Evolutionary conservation across 805 yeast genomes (phyloP), one percentile per base, ranked within the genome.

Genomic region (Metschnikowia henanensis): DNA sequence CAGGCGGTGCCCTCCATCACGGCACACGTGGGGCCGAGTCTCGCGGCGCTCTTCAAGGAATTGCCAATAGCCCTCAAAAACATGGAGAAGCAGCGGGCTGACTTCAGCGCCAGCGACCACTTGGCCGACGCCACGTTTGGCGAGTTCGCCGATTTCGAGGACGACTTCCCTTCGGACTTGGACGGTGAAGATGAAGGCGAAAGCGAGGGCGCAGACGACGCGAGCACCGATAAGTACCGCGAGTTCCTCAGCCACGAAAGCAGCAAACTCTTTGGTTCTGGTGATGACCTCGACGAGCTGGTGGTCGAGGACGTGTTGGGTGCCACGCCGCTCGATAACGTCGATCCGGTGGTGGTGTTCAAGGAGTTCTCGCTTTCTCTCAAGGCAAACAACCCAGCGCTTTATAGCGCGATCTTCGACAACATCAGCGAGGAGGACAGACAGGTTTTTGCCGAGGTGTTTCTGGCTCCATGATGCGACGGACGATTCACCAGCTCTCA

Each of bases 41-140:
- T 87, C n/a, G 70, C 83, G 0, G 53, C 59, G 3, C 62, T 84
- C 28, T 61, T 90, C 42, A 76, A 72, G 17, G 75, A 73, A 39
- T 72, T 89, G 35, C 97, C 98, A 2, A 68, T 58, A 1, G 96
- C 97, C 0, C 76, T 87, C 30, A 75, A 74, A 39, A 72, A 75
- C 16, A 68, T 87, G 51, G 91, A 82, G 44, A 81, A 76, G 55
- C 77, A 79, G 55, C 73, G 89, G 46, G 77, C 75, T 52, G 78
- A 76, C 38, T 86, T 75, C 52, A 73, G 58, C 39, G 57, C 52
- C 7, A 55, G 63, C 7, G 73, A 65, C 42, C 59, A 51, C 49
- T 47, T 21, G 10, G 37, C 41, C 18, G 37, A 51, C 16, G 53
- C 41, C 20, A 25, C 35, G 10, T 26, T 35, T 38, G 39, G 33